Base-by-base conservation (phyloP, 192 early-diverging fungal genomes). In the Rhizophagus clarus region DNA sequence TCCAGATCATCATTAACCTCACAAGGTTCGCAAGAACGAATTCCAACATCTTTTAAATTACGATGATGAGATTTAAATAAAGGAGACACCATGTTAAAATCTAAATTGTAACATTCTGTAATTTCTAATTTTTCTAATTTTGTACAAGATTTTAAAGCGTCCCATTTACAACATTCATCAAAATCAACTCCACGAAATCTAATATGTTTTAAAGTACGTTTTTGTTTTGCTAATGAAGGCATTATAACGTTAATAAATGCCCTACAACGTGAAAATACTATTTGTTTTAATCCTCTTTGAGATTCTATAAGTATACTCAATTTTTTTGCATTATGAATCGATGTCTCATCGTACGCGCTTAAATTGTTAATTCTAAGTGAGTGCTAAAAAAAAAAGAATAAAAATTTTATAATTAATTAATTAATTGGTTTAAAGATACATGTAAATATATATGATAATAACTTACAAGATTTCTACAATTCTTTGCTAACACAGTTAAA, bases 401-500 rank as follows among this genome's bases (percentile, higher is more conserved):
- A 42, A 42, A 42, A 70, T 3, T n/a, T 37, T 37, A 37, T 20
- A 37, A 37, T 42, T 70, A 70, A 3, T 31, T 66, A 0, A 28
- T 28, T 29, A 11, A 24, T 62, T 62, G 7, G 10, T 61, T 29
- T 12, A 8, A 24, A 64, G 29, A 6, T 28, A 29, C 28, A 67
- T 14, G 34, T 20, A 20, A 12, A 32, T 3, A 17, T 37, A 14
- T 15, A 17, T 15, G 15, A 68, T 6, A 37, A 12, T 15, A 12
- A 68, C 20, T 69, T 74, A 74, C 72, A 4, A 74, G n/a, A 49
- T 56, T 74, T 51, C 24, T 74, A 28, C 72, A 74, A 15, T 51
- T 14, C 24, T 74, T 60, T 14, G 72, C 40, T 37, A 69, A 22
- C 22, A 3, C 17, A 34, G 9, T 20, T 22, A 69, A 10, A 22